Conservation (phyloP, 805 yeast species). For the Lipomyces sp. region DNA sequence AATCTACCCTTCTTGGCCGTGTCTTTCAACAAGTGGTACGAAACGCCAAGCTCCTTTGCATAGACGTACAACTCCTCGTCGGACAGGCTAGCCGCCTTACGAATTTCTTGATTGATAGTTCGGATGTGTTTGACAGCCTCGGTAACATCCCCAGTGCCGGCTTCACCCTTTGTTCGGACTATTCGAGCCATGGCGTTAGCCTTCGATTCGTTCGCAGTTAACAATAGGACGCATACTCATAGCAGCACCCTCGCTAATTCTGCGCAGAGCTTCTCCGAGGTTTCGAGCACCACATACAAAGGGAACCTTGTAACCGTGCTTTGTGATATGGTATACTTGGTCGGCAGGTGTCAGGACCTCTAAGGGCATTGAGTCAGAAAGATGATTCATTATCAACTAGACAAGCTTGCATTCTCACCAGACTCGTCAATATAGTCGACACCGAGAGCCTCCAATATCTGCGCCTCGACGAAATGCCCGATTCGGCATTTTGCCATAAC, state of each 20-base stretch:
- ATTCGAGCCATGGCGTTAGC: not conserved
- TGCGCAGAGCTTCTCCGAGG: constrained; percentile 76
- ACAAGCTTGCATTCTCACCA: constrained; percentile 10
- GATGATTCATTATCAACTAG: not conserved
- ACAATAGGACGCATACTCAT: constrained; percentile 44
- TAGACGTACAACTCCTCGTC: constrained; percentile 48
- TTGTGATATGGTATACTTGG: constrained; percentile 59
- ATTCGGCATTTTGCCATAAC: constrained; percentile 87
- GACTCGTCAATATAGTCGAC: constrained; percentile 81
- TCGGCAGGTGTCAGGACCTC: constrained; percentile 85
- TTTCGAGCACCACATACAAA: constrained; percentile 83
- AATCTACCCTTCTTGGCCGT: constrained; percentile 55
- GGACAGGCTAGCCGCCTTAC: constrained; percentile 43
- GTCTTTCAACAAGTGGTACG: constrained; percentile 50
- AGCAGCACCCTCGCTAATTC: constrained; percentile 80
- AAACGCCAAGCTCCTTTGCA: constrained; percentile 61
- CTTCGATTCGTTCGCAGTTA: not conserved
- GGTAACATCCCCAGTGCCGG: constrained; percentile 83
- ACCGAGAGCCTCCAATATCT: constrained; percentile 64
- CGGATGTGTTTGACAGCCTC: constrained; percentile 77
- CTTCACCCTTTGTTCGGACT: constrained; percentile 80
- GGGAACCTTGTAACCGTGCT: constrained; percentile 61
- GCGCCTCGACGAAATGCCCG: constrained; percentile 81
- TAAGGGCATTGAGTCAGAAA: not conserved
- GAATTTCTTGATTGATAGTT: constrained; percentile 56